Conservation (phyloP, 495 filamentous ascomycete species). For the Pyronema domesticum region DNA sequence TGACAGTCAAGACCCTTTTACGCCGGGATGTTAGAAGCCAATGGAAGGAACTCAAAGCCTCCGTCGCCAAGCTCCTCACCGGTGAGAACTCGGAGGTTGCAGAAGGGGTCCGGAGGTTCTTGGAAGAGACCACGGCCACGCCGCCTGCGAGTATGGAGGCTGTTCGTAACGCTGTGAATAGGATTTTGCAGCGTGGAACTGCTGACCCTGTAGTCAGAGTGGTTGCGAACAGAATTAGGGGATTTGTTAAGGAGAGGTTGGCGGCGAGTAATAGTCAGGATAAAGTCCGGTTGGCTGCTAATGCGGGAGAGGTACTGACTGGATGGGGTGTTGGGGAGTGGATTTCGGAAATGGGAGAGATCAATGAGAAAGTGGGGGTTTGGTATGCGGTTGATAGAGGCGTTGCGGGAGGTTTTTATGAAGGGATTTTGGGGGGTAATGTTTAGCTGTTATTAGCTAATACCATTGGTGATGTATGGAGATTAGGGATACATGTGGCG, state of each 20-base stretch:
- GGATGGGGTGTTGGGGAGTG: slow-evolving; percentile 74
- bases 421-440: not conserved
- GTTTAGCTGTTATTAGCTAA: too few relatives aligned
- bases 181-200: slow-evolving; percentile 32
- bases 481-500: too few relatives aligned
- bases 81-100: slow-evolving; percentile 45
- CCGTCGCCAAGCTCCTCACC: slow-evolving; percentile 51
- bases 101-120: slow-evolving; percentile 33
- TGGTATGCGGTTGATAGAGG: not conserved
- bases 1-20: slow-evolving; percentile 88
- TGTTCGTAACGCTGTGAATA: slow-evolving; percentile 24
- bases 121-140: slow-evolving; percentile 33
- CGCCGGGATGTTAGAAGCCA: slow-evolving; percentile 78
- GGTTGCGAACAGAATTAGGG: slow-evolving; percentile 53
- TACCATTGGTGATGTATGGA: too few relatives aligned
- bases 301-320: slow-evolving; percentile 66
- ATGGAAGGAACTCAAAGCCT: slow-evolving; percentile 67
- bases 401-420: not conserved
- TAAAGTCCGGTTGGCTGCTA: slow-evolving; percentile 60
- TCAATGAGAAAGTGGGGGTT: slow-evolving; percentile 55
- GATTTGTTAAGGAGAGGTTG: slow-evolving; percentile 60
- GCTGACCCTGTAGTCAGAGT: slow-evolving; percentile 67
- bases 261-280: slow-evolving; percentile 54
- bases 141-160: slow-evolving; percentile 26
- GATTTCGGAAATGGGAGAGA: slow-evolving; percentile 59